phyloP scores from a whole-genome alignment of 2,329 filamentous ascomycete species.

The Colletotrichum chrysophilum region DNA sequence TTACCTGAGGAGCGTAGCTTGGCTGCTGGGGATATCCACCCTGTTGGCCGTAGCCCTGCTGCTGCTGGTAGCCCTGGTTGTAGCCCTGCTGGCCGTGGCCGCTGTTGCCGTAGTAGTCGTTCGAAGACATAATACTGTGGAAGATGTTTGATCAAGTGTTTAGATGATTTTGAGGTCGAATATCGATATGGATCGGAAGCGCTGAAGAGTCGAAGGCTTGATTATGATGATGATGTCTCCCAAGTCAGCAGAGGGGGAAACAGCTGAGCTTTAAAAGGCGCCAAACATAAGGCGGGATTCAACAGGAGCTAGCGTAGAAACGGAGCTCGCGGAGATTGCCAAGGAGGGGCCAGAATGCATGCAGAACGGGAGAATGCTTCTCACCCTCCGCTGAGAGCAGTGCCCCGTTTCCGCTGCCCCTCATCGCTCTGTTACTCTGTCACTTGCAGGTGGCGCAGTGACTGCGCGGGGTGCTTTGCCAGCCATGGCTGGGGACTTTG shows the following conservation, averaged over 20 bases:
- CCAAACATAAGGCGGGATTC: neutral
- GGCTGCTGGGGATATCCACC: conserved; percentile 28
- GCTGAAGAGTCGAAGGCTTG: neutral
- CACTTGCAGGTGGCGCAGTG: conserved; percentile 15
- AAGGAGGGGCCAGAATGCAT: neutral
- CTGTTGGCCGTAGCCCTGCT: conserved; percentile 26
- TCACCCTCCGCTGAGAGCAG: neutral
- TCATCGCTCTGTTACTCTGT: neutral
- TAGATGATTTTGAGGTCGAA: neutral
- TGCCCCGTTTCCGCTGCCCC: neutral
- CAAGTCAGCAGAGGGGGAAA: neutral
- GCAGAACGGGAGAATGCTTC: neutral
- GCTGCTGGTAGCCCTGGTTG: conserved; percentile 19
- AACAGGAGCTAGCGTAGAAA: neutral
- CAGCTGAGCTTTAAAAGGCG: neutral
- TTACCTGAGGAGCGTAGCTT: conserved; percentile 29
- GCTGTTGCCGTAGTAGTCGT: conserved; percentile 42
- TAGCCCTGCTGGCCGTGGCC: conserved; percentile 22
- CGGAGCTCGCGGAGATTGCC: conserved; percentile 14
- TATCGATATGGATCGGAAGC: neutral
- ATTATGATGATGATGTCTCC: neutral
- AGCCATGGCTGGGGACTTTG: neutral
- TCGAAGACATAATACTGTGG: conserved; percentile 35
- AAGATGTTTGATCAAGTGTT: neutral
- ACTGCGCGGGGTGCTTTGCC: neutral